phyloP scores from a whole-genome alignment of 441 rosid genomes.

The Populus hybrid region DNA sequence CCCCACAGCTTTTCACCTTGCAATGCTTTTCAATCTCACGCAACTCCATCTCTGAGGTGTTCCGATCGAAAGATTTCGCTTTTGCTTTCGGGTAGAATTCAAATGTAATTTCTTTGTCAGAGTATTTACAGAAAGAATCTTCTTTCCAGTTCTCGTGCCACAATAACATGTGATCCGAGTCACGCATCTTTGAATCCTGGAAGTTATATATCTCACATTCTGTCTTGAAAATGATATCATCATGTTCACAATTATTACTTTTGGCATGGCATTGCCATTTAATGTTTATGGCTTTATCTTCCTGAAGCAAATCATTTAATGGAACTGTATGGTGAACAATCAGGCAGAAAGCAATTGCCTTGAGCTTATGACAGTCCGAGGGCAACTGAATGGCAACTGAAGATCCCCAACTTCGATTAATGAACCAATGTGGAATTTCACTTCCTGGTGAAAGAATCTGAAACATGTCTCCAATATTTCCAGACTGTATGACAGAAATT shows the following conservation, averaged over 20 bases:
- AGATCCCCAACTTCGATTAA: slow-evolving; percentile 1
- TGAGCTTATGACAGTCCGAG: not conserved
- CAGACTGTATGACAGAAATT: not conserved
- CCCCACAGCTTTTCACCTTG: slow-evolving; percentile 6
- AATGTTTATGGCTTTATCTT: not conserved
- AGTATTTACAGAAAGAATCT: not conserved
- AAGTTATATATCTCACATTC: not conserved
- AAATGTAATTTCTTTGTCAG: not conserved
- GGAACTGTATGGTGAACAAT: not conserved
- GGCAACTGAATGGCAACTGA: slow-evolving; percentile 6
- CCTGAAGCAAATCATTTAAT: not conserved
- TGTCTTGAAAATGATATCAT: not conserved
- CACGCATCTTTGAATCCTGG: not conserved
- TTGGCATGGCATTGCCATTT: not conserved
- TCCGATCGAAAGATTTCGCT: not conserved
- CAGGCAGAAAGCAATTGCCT: slow-evolving; percentile 13
- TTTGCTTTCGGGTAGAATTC: not conserved
- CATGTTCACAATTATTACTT: not conserved
- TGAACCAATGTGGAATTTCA: slow-evolving; percentile 19
- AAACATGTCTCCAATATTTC: not conserved
- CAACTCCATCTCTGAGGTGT: not conserved
- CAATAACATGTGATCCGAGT: slow-evolving; percentile 2
- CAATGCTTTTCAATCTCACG: not conserved
- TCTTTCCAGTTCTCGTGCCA: not conserved
- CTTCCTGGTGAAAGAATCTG: slow-evolving; percentile 14